These are phyloP conservation scores for Moricandia arvensis DNA, from an alignment of 345 rosid genomes.

Conservation along the genomic window DNA sequence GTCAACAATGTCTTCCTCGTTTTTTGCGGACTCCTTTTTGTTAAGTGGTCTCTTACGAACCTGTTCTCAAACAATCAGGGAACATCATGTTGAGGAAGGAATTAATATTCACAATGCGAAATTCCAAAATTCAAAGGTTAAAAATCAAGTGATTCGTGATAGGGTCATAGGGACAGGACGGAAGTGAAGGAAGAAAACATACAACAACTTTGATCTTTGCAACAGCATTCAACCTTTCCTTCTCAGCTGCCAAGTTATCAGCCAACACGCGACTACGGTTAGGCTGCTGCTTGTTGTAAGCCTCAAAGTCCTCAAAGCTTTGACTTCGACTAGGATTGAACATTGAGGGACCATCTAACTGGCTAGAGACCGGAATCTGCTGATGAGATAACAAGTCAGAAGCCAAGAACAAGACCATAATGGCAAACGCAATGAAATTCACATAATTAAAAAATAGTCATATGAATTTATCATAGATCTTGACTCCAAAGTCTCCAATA, in stretches of 20 bases:
- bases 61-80: constrained; percentile 43
- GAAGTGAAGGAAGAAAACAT: constrained; percentile 34
- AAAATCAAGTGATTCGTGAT: neutral
- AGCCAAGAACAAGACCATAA: neutral
- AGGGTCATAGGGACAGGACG: too few species aligned
- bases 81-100: neutral
- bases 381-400: constrained; percentile 23
- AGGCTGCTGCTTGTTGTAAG: constrained; percentile 69
- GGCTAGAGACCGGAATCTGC: constrained; percentile 65
- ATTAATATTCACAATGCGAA: constrained; percentile 1
- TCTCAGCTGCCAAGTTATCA: constrained; percentile 81
- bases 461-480: neutral
- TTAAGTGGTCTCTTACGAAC: constrained; percentile 98
- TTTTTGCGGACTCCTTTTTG: constrained; percentile 87
- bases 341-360: constrained; percentile 59
- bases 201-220: constrained; percentile 99
- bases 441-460: constrained; percentile 14
- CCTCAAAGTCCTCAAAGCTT: constrained; percentile 84
- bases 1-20: constrained; percentile 91
- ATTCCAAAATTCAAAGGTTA: neutral
- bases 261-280: constrained; percentile 63
- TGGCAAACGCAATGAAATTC: neutral
- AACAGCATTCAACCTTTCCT: constrained; percentile 78
- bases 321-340: constrained; percentile 66
- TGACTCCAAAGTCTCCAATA: neutral